phyloP scores from a whole-genome alignment of 169 alveolate genomes.

The Plasmodium malariae region DNA sequence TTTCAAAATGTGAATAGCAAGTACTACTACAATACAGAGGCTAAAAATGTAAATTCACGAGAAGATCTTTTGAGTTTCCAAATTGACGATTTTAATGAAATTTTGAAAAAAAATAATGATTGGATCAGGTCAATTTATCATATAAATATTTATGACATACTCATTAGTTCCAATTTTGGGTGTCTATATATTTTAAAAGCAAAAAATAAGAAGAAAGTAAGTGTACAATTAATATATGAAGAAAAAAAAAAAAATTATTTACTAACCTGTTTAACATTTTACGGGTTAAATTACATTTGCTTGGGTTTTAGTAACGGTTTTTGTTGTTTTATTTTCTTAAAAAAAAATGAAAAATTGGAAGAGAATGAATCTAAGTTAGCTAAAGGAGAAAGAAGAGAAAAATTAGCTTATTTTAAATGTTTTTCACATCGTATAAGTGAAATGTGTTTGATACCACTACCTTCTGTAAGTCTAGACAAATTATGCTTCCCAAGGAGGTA shows the following conservation, averaged over 20 bases:
- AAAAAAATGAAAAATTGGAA: background rate
- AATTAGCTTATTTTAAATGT: slow-evolving; percentile 27
- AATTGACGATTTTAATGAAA: slow-evolving; percentile 15
- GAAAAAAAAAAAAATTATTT: slow-evolving; percentile 38
- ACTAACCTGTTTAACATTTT: slow-evolving; percentile 47
- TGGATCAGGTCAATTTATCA: slow-evolving; percentile 68
- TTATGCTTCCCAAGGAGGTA: background rate
- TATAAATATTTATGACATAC: slow-evolving; percentile 26
- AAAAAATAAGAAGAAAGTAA: background rate
- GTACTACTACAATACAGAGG: too few relatives aligned
- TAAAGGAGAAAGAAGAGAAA: background rate
- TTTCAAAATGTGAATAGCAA: too few relatives aligned
- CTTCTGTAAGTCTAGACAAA: background rate
- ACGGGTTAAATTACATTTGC: slow-evolving; percentile 42
- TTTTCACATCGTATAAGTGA: slow-evolving; percentile 72
- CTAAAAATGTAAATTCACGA: background rate
- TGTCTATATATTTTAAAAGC: slow-evolving; percentile 46
- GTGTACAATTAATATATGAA: slow-evolving; percentile 26
- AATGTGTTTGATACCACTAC: slow-evolving; percentile 50
- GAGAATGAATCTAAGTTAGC: background rate
- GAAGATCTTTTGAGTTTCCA: slow-evolving; percentile 9
- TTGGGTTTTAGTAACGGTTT: slow-evolving; percentile 69
- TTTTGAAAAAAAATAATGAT: slow-evolving; percentile 48
- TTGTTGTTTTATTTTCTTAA: slow-evolving; percentile 50
- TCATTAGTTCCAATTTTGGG: slow-evolving; percentile 60